phyloP scores from a whole-genome alignment of 2,329 filamentous ascomycete genomes.

The Neophaeococcomyces mojaviensis region DNA sequence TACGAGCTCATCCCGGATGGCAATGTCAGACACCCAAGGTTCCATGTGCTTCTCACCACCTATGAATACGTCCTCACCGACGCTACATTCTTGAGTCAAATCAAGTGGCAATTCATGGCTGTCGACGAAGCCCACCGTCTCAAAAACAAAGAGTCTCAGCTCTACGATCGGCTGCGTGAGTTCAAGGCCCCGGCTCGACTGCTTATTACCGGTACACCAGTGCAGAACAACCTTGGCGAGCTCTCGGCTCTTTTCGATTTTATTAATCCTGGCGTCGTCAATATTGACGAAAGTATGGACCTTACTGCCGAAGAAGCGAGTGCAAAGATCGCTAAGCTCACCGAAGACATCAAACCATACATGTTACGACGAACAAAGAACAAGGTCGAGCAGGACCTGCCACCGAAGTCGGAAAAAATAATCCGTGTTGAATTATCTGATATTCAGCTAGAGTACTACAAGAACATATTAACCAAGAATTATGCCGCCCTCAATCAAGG shows the following conservation, averaged over 20 bases:
- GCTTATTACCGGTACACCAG: conserved; percentile 91
- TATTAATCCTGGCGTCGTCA: conserved; percentile 85
- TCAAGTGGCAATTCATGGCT: conserved; percentile 96
- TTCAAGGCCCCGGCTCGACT: conserved; percentile 85
- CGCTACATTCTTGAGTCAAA: conserved; percentile 70
- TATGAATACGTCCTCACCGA: conserved; percentile 94
- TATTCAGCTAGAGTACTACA: conserved; percentile 95
- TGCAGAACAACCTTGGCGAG: conserved; percentile 94
- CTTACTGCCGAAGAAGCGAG: conserved; percentile 73
- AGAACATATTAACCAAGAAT: conserved; percentile 95
- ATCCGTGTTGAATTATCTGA: conserved; percentile 96
- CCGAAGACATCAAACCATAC: conserved; percentile 80
- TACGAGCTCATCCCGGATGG: conserved; percentile 82
- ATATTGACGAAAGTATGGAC: conserved; percentile 88
- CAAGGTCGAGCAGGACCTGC: conserved; percentile 91
- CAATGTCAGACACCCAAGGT: conserved; percentile 82
- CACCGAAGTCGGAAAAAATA: conserved; percentile 97
- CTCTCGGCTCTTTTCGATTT: conserved; percentile 91
- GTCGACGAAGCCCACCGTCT: conserved; percentile 95
- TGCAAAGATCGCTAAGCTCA: conserved; percentile 77
- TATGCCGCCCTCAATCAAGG: conserved; percentile 91
- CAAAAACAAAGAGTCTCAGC: conserved; percentile 91
- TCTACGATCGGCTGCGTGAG: conserved; percentile 76
- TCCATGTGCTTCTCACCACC: conserved; percentile 94
- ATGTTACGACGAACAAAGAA: conserved; percentile 95